These are phyloP conservation scores for Clarireedia homoeocarpa DNA, from an alignment of 2,329 filamentous ascomycete species.

Conservation along the genomic window DNA sequence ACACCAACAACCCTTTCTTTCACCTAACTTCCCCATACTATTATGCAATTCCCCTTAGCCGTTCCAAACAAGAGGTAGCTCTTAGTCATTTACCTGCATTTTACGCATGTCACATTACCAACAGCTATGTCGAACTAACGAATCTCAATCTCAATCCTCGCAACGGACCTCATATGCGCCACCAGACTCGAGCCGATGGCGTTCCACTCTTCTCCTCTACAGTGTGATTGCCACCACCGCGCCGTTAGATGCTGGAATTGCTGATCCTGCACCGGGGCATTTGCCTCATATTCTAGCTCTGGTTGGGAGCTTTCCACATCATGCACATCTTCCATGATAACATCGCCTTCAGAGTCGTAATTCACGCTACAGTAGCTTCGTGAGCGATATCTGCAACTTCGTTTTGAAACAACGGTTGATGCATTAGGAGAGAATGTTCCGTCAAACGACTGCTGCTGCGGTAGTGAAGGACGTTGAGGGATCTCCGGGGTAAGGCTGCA, in stretches of 20 bases:
- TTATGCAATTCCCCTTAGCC: neutral
- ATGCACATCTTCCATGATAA: conserved; percentile 21
- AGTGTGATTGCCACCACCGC: neutral
- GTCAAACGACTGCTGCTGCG: conserved; percentile 19
- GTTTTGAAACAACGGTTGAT: neutral
- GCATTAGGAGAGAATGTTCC: conserved; percentile 4
- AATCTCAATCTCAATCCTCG: conserved; percentile 10
- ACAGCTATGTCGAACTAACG: neutral
- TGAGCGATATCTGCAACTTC: neutral
- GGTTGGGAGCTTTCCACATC: neutral
- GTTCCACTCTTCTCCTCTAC: neutral
- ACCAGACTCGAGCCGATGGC: conserved; percentile 25
- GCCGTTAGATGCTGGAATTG: conserved; percentile 7
- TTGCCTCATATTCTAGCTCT: conserved; percentile 6
- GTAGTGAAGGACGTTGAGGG: neutral
- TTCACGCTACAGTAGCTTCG: conserved; percentile 6
- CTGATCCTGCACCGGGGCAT: neutral
- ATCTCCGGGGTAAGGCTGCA: neutral
- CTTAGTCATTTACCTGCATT: neutral
- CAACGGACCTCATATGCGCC: conserved; percentile 26
- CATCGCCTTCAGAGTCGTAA: conserved; percentile 20
- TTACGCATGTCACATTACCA: neutral
- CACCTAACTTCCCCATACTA: neutral
- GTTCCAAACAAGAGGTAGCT: neutral
- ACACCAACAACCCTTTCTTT: no score